phyloP scores from a whole-genome alignment of 441 rosid genomes.

The Lepidium campestre region DNA sequence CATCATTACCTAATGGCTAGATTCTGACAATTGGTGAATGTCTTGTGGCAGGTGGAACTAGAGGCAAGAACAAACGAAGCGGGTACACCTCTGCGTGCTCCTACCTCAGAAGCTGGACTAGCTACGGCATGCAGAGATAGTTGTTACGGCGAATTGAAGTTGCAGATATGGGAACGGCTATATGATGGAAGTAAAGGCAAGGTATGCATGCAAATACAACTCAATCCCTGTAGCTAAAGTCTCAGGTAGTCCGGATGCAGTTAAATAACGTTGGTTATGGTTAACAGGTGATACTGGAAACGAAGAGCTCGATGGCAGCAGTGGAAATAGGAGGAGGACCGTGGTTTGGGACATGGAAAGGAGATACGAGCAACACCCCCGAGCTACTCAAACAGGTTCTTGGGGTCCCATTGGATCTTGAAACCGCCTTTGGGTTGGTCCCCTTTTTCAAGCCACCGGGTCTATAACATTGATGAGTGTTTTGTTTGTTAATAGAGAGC shows the following conservation, averaged over 20 bases:
- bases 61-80: conserved; percentile 68
- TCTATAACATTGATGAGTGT: conserved; percentile 31
- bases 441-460: conserved; percentile 92
- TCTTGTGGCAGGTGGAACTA: conserved; percentile 59
- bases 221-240: background rate
- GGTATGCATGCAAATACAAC: conserved; percentile 35
- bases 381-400: conserved; percentile 52
- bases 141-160: conserved; percentile 63
- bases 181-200: conserved; percentile 77
- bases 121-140: conserved; percentile 90
- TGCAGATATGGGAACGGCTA: conserved; percentile 79
- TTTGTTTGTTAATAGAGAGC: background rate
- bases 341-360: conserved; percentile 88
- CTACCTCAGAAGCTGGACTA: conserved; percentile 74
- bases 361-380: conserved; percentile 49
- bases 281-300: conserved; percentile 59
- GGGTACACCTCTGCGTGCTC: conserved; percentile 88
- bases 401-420: conserved; percentile 59
- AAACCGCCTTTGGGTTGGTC: conserved; percentile 36
- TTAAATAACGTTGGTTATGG: background rate
- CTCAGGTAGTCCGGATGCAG: background rate
- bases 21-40: background rate
- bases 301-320: conserved; percentile 79
- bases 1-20: background rate
- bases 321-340: conserved; percentile 97